These are phyloP conservation scores for Pseudoturritis turrita DNA, from an alignment of 345 rosid genomes.

Conservation along the genomic window DNA sequence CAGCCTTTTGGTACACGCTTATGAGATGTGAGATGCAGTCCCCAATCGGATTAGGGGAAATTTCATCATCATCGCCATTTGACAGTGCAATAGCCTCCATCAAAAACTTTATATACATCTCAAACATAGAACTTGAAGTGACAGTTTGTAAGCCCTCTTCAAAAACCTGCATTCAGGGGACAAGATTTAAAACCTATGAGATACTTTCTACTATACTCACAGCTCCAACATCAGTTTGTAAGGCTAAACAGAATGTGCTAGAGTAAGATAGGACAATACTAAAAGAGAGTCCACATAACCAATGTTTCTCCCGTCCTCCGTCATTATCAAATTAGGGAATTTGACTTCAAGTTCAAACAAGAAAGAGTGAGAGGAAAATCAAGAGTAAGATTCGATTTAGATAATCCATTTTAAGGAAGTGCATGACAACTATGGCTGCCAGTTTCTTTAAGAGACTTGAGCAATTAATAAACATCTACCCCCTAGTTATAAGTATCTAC, in stretches of 20 bases:
- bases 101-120: conserved; percentile 52
- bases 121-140: conserved; percentile 58
- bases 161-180: conserved; percentile 49
- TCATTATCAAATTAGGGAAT: not conserved
- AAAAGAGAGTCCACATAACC: not conserved
- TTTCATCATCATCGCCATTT: conserved; percentile 35
- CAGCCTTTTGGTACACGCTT: conserved; percentile 64
- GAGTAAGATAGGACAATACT: not conserved
- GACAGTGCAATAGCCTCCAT: conserved; percentile 41
- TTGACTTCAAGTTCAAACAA: not conserved
- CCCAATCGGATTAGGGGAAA: conserved; percentile 24
- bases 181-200: not conserved
- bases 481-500: not conserved
- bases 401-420: not conserved
- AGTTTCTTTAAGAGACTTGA: not conserved
- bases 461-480: not conserved
- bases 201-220: not conserved
- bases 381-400: not conserved
- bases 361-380: not conserved
- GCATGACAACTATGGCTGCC: not conserved
- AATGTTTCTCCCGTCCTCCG: not conserved
- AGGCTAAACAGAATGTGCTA: not conserved
- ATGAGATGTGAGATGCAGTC: conserved; percentile 42
- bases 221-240: too few relatives aligned
- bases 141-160: conserved; percentile 61